Conservation (phyloP, 2,329 filamentous ascomycete species). For the Aspergillus quadricinctus region DNA sequence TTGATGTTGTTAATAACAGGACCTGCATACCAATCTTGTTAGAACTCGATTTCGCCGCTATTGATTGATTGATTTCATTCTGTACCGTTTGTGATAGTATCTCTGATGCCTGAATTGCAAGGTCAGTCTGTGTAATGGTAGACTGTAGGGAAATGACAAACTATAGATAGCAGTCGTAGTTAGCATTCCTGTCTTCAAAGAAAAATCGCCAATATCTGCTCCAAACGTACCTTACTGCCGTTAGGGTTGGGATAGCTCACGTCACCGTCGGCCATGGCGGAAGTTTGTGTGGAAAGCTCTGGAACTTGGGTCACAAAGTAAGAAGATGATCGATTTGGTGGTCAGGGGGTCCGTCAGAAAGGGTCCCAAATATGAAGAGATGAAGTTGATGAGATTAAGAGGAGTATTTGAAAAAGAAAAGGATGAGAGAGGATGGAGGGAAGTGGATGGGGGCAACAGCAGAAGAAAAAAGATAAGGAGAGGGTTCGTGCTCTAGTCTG, state of each 20-base stretch:
- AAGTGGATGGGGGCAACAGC: constrained; percentile 7
- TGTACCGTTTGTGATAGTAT: constrained; percentile 25
- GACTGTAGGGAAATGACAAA: constrained; percentile 5
- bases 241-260: constrained; percentile 37
- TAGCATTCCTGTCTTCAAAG: neutral
- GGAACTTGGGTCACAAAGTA: constrained; percentile 4
- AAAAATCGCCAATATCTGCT: neutral
- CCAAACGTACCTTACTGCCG: constrained; percentile 34
- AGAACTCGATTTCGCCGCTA: constrained; percentile 12
- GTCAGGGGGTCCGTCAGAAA: constrained; percentile 6
- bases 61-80: neutral
- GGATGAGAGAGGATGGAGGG: constrained; percentile 5
- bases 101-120: constrained; percentile 19
- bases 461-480: constrained; percentile 12
- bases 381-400: constrained; percentile 7
- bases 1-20: constrained; percentile 56
- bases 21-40: constrained; percentile 30
- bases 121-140: constrained; percentile 16
- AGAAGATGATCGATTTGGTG: constrained; percentile 4
- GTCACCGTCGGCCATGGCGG: constrained; percentile 31
- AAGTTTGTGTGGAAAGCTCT: constrained; percentile 19
- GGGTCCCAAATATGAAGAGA: constrained; percentile 1
- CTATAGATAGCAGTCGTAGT: constrained; percentile 7
- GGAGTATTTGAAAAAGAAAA: constrained; percentile 2
- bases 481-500: neutral